A percentile compares a stretch with the other conserved stretches of the same genome.
Conservation (phyloP, 1,284 basidiomycete genomes). For the Neolentinus lepideus region DNA sequence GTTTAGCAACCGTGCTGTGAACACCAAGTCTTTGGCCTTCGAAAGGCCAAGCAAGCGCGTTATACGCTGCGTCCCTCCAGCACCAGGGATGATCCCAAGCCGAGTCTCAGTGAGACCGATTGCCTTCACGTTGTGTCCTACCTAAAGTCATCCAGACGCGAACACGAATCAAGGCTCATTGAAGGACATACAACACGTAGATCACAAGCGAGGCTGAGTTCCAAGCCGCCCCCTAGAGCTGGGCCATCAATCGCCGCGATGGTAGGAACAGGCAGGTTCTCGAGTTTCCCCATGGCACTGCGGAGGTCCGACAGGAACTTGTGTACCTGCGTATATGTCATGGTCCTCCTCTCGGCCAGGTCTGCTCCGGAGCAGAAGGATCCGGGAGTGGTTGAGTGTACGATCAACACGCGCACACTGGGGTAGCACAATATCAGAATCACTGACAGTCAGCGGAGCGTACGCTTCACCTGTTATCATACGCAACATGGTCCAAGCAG, state of each 20-base stretch:
- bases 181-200: conserved; percentile 70
- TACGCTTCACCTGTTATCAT: conserved; percentile 49
- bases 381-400: conserved; percentile 68
- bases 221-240: conserved; percentile 87
- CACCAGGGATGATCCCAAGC: conserved; percentile 91
- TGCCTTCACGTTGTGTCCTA: conserved; percentile 57
- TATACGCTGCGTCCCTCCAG: conserved; percentile 88
- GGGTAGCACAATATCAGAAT: conserved; percentile 8
- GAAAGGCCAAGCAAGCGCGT: conserved; percentile 77
- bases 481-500: conserved; percentile 60
- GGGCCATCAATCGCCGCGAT: conserved; percentile 92
- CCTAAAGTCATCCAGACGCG: conserved; percentile 15
- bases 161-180: neutral
- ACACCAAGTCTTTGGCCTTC: conserved; percentile 86
- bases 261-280: conserved; percentile 79
- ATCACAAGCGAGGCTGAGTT: conserved; percentile 84
- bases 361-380: conserved; percentile 94
- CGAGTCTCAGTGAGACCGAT: conserved; percentile 81
- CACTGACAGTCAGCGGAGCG: too few species aligned
- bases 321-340: conserved; percentile 70
- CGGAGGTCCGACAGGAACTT: conserved; percentile 79
- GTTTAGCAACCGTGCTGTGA: conserved; percentile 62
- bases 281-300: conserved; percentile 65
- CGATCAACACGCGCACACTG: conserved; percentile 72
- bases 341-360: conserved; percentile 76